Evolutionary conservation across 2,329 filamentous ascomycete genomes (phyloP), one percentile per base, ranked within the genome.

Genomic region (Apiospora sp.): DNA sequence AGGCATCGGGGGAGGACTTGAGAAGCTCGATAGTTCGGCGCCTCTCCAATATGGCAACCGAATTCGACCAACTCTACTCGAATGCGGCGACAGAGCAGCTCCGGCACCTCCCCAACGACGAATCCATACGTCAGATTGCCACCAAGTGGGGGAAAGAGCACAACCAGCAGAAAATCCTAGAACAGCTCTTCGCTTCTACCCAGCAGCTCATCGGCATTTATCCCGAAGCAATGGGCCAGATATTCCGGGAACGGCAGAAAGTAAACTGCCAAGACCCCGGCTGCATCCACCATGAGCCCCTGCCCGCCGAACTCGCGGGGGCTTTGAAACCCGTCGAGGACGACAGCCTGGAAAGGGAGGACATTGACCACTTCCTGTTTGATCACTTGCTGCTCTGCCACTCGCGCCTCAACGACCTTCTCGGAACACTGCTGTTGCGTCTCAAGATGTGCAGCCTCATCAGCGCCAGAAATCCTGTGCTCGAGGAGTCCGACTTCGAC

Each of bases 341-440:
- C 7, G 48, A 72, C 43, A 68, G 68, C 10, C 48, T 74, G 1
- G 72, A 67, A 1, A 58, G 84, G 14, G 84, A 85, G 70, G 70
- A 78, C 13, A 37, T 61, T 5, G 54, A 61, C 19, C 16, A 37
- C 2, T 79, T 83, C 12, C 74, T 85, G 16, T 75, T 84, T 14
- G 80, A 81, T 37, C 76, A 84, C 10, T 73, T 85, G 13, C 69
- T 83, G 1, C 79, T 81, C 4, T 84, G 83, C 19, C 84, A 86
- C 71, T 72, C 81, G 0, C 80, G 82, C 34, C 73, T 84, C 14
- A 74, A 82, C 1, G 83, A 84, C 68, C 75, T 84, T 5, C 75
- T 84, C n/a, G 83, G 82, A 30, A 75, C 75, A 27, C 71, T 86
- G 7, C 72, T 82, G 27, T 75, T 75, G 24, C 79, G 80, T 34